Conservation (phyloP, 139 green algal genomes). For the Chlorokybus atmophyticus region DNA sequence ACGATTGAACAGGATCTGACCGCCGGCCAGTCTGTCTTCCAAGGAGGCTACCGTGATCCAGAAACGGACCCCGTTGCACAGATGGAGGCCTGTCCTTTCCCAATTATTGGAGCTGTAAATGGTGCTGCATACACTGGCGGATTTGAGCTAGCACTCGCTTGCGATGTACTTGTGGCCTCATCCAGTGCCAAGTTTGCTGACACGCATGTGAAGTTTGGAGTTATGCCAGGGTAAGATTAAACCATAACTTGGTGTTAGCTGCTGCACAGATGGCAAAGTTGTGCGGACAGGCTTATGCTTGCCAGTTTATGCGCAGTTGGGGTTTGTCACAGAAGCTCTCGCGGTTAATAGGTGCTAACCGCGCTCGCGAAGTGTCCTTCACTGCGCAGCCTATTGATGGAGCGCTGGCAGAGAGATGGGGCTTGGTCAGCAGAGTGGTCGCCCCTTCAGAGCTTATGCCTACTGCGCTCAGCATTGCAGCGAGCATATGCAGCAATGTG, state of each 20-base stretch:
- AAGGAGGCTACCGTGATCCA: constrained; percentile 19
- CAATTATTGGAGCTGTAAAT: constrained; percentile 37
- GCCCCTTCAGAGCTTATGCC: constrained; percentile 11
- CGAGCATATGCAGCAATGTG: constrained; percentile 7
- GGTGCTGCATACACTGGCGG: constrained; percentile 30
- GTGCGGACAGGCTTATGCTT: not conserved
- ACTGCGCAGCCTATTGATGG: constrained; percentile 17
- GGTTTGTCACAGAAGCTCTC: constrained; percentile 29
- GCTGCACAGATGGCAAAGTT: no score
- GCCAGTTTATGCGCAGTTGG: not conserved
- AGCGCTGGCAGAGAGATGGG: constrained; percentile 20
- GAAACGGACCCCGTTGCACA: constrained; percentile 29
- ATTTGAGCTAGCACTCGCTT: constrained; percentile 37
- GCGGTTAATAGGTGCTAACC: constrained; percentile 29
- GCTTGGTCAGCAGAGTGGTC: constrained; percentile 19
- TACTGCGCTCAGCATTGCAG: constrained; percentile 7
- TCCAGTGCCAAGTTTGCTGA: constrained; percentile 22
- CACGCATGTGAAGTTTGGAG: constrained; percentile 29
- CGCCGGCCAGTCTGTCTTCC: constrained; percentile 7
- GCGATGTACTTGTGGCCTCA: constrained; percentile 32
- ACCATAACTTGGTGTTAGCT: no score
- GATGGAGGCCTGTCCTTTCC: constrained; percentile 32
- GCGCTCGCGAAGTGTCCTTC: constrained; percentile 17
- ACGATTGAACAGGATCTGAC: no score
- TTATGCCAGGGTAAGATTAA: constrained; percentile 3